phyloP scores from a whole-genome alignment of 345 rosid species.

The Salix caprea region DNA sequence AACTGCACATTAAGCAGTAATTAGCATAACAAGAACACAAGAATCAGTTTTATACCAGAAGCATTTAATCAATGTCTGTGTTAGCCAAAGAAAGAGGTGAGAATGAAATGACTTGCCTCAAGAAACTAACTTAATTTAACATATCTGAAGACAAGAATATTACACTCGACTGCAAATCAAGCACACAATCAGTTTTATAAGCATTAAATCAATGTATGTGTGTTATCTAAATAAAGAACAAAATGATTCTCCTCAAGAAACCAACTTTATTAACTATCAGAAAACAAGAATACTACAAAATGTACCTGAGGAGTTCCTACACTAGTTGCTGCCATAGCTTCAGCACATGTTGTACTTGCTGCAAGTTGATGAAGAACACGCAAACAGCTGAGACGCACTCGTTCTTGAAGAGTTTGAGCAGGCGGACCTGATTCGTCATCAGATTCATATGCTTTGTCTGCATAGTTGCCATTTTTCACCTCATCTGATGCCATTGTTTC shows the following conservation, averaged over 20 bases:
- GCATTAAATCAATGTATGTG: too few species aligned
- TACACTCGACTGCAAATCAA: background rate
- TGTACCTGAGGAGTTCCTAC: conserved; percentile 85
- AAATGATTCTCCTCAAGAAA: background rate
- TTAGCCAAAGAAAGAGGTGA: background rate
- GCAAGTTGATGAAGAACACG: conserved; percentile 99
- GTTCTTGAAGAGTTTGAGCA: conserved; percentile 85
- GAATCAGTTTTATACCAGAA: too few species aligned
- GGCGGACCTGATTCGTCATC: conserved; percentile 54
- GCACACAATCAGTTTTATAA: too few species aligned
- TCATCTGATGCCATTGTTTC: conserved; percentile 86
- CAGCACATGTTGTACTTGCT: conserved; percentile 91
- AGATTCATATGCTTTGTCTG: conserved; percentile 44
- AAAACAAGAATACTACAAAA: background rate
- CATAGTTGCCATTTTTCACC: conserved; percentile 41
- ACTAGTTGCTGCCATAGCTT: conserved; percentile 99
- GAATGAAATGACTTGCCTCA: background rate
- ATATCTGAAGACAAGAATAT: background rate
- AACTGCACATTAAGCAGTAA: too few species aligned
- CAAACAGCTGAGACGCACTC: conserved; percentile 96
- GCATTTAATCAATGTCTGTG: too few species aligned
- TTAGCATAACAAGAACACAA: too few species aligned
- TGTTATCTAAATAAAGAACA: background rate
- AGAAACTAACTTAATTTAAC: background rate
- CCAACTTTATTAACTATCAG: background rate